Base-by-base conservation (phyloP, 192 early-diverging fungal species). In the Physocladia obscura region DNA sequence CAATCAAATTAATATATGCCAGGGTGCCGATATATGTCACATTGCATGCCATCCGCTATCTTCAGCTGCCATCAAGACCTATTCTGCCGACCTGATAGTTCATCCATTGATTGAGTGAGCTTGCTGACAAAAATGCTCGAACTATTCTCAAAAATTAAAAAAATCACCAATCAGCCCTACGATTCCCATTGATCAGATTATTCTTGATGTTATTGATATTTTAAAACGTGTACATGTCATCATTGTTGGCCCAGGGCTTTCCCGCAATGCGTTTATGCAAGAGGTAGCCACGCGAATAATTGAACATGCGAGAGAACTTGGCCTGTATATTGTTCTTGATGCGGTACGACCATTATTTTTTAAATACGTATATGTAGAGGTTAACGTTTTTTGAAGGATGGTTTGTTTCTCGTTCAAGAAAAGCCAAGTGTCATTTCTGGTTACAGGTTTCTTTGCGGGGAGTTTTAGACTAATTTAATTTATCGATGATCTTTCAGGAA, bases 171-270 rank as follows among this genome's bases (percentile, higher is more conserved):
- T 13, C 51, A 48, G 52, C 56, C 4, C 69, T 11, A 59, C 15
- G 30, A 57, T 49, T 30, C 32, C 51, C 50, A 36, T 73, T 26
- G 59, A 81, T 13, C 77, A 79, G 27, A 77, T 86, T 6, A 76
- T 82, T 6, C 72, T 75, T 29, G 83, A 78, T 31, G 77, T 89
- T 2, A 61, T 74, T 0, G 35, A 61, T 15, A 47, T 93, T 6
- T 74, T 96, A 38, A 69, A 81, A 19, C 83, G 93, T 1, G 48
- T 93, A 2, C 93, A 99, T 75, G 92, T 92, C 0, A 73, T 98
- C 27, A 85, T 96, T 0, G 79, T 97, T 15, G 97, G 97, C 0
- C 96, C 97, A 2, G 97, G 97, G 0, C 76, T 99, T 32, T 93
- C 91, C 11, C 82, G 93, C 27, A 90, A 97, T 70, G 54, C 64